These are phyloP conservation scores for Podospora pseudoanserina DNA, from an alignment of 495 filamentous ascomycete species.

Conservation along the genomic window DNA sequence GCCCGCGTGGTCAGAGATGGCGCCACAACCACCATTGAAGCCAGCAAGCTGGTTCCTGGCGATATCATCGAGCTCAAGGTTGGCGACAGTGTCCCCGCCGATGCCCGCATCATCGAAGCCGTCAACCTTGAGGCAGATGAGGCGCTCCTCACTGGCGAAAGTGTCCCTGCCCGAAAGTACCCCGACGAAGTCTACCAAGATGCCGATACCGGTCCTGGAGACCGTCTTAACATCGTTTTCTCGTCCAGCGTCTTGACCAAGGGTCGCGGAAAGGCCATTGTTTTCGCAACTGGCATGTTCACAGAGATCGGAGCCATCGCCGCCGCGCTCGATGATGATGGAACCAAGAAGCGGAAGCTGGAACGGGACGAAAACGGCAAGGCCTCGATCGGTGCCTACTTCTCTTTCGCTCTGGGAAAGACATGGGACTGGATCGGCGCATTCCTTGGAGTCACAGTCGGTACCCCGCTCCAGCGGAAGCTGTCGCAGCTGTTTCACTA, in stretches of 20 bases:
- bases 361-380: conserved; percentile 9
- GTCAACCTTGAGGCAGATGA: conserved; percentile 61
- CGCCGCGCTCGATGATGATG: conserved; percentile 7
- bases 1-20: conserved; percentile 8
- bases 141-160: conserved; percentile 55
- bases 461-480: conserved; percentile 16
- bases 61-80: conserved; percentile 66
- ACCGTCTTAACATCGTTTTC: conserved; percentile 55
- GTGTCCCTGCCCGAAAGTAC: conserved; percentile 49
- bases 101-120: conserved; percentile 56
- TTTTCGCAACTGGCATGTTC: conserved; percentile 13
- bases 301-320: conserved; percentile 16
- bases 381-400: not conserved
- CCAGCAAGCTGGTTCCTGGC: conserved; percentile 49
- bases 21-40: not conserved
- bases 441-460: conserved; percentile 12
- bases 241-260: conserved; percentile 54
- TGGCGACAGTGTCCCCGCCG: conserved; percentile 67
- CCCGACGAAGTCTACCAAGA: conserved; percentile 33
- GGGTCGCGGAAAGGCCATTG: conserved; percentile 39
- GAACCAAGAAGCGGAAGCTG: conserved; percentile 10
- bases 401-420: not conserved
- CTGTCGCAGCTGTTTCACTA: conserved; percentile 12
- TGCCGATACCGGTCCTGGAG: conserved; percentile 40
- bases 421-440: conserved; percentile 8